Conservation (phyloP, 192 early-diverging fungal species). For the Coemansia sp. region DNA sequence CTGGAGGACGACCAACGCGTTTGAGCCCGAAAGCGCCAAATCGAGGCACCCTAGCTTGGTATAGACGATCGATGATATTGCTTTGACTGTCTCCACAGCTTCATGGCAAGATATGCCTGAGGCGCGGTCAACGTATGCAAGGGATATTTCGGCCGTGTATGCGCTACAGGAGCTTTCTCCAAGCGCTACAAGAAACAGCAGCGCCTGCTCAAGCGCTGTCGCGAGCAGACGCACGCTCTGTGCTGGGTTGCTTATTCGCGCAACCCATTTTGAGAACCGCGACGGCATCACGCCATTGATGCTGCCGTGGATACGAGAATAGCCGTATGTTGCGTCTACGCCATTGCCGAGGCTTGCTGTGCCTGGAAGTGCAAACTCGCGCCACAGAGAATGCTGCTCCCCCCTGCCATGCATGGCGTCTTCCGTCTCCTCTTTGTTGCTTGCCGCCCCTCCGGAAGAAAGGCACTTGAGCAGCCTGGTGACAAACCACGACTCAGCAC, state of each 20-base stretch:
- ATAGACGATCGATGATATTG: conserved; percentile 31
- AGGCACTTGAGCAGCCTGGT: conserved; percentile 16
- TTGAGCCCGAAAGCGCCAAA: neutral
- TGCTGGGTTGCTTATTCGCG: conserved; percentile 32
- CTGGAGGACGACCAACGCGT: neutral
- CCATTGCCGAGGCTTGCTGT: neutral
- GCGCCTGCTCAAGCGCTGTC: conserved; percentile 36
- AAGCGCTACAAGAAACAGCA: neutral
- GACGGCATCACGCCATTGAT: conserved; percentile 3
- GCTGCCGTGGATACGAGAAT: neutral
- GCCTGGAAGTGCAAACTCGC: conserved; percentile 30
- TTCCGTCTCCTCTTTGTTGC: neutral
- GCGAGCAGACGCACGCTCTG: conserved; percentile 35
- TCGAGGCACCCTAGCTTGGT: conserved; percentile 27
- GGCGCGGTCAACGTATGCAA: neutral
- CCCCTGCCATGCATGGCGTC: neutral
- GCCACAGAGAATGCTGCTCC: conserved; percentile 19
- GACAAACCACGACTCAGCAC: conserved; percentile 25
- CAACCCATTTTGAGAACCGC: conserved; percentile 52
- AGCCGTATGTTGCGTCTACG: neutral
- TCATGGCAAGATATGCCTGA: conserved; percentile 2
- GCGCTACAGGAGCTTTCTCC: neutral
- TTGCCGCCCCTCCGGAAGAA: neutral
- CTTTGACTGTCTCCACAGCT: conserved; percentile 23
- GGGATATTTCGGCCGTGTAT: neutral